These are phyloP conservation scores for Silene conica DNA, from an alignment of 148 eudicot species.

Conservation along the genomic window DNA sequence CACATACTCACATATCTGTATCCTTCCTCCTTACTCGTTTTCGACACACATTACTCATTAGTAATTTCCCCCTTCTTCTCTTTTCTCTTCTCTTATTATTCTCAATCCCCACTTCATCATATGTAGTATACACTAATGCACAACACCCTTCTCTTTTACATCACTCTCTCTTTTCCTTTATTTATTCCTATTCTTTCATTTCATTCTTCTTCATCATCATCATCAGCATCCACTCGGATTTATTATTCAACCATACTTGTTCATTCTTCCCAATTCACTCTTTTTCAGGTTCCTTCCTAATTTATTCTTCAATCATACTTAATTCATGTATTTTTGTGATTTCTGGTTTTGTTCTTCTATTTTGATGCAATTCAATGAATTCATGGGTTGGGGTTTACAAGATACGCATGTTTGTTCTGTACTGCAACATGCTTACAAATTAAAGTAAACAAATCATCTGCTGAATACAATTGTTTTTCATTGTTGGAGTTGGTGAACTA, in stretches of 20 bases:
- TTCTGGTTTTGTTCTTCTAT: too few species aligned
- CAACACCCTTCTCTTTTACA: too few species aligned
- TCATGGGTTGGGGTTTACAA: background rate
- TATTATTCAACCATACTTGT: too few species aligned
- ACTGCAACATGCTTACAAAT: too few species aligned
- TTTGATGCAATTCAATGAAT: background rate
- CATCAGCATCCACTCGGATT: background rate
- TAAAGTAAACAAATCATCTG: too few species aligned
- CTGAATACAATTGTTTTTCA: background rate
- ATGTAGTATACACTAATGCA: background rate
- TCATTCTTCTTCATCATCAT: background rate
- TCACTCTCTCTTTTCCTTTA: background rate
- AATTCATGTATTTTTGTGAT: too few species aligned
- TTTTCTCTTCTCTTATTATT: too few species aligned
- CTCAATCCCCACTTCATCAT: background rate
- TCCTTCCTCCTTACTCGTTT: background rate
- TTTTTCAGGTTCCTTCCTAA: too few species aligned
- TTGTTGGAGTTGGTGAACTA: background rate
- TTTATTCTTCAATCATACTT: background rate
- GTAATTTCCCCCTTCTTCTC: too few species aligned
- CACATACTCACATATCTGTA: background rate
- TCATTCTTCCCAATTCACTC: too few species aligned
- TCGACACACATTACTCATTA: constrained; percentile 1
- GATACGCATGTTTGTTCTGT: too few species aligned
- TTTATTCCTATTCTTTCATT: background rate